These are phyloP conservation scores for Blastocystis sp. DNA, from an alignment of 352 stramenopile genomes.

Conservation along the genomic window DNA sequence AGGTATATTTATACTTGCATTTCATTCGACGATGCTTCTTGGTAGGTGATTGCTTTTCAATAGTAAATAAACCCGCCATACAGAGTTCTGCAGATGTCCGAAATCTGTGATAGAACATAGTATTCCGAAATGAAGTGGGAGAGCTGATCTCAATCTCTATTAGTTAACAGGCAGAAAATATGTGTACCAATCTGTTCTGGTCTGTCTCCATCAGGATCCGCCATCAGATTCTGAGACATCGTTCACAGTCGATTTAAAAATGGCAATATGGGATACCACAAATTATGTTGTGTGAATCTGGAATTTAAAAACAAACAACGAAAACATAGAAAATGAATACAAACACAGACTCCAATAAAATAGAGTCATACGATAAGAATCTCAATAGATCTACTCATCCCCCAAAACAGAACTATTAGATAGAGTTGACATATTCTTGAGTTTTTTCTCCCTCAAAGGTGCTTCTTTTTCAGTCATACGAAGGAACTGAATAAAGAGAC, in stretches of 20 bases:
- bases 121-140: background rate
- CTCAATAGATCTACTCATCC: no score
- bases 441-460: no score
- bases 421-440: no score
- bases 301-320: background rate
- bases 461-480: background rate
- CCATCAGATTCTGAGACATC: background rate
- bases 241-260: background rate
- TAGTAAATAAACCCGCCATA: background rate
- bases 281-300: background rate
- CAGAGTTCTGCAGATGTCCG: slow-evolving; percentile 1
- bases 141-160: background rate
- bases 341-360: background rate
- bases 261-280: background rate
- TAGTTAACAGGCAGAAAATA: background rate
- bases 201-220: background rate
- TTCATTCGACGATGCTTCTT: slow-evolving; percentile 35
- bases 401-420: no score
- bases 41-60: background rate
- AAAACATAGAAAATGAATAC: background rate
- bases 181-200: no score
- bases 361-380: background rate
- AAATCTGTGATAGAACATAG: slow-evolving; percentile 38
- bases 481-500: background rate
- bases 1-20: background rate